Percentiles rank a stretch among this genome's conserved stretches.
These are phyloP conservation scores for Wickerhamomyces sp. DNA, from an alignment of 1,139 yeast genomes.

Conservation along the genomic window DNA sequence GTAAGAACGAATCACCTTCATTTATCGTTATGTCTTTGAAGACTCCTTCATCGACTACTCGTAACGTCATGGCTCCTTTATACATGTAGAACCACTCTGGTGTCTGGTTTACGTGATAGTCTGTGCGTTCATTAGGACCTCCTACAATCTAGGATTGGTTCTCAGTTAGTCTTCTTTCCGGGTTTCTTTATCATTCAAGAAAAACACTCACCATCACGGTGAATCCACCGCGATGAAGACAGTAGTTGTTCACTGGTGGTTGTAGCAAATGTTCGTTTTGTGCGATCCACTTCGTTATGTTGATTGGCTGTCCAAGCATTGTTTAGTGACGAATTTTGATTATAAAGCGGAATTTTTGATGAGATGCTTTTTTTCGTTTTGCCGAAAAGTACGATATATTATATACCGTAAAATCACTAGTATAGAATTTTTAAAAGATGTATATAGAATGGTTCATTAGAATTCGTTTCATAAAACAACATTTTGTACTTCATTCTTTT, in stretches of 20 bases:
- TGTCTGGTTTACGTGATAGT: constrained; percentile 88
- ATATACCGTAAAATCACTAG: no score
- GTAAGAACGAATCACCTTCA: constrained; percentile 83
- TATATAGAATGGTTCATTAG: no score
- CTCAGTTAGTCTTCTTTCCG: not conserved
- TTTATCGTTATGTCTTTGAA: constrained; percentile 70
- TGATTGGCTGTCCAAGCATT: constrained; percentile 68
- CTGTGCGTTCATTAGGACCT: constrained; percentile 92
- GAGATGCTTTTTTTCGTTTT: no score
- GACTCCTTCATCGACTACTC: constrained; percentile 77
- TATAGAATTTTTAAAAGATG: no score
- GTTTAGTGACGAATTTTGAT: no score
- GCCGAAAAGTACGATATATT: no score
- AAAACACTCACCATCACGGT: constrained; percentile 64
- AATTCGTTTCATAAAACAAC: no score
- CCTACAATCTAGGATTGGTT: constrained; percentile 51
- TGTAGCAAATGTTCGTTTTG: constrained; percentile 72
- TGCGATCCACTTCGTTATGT: constrained; percentile 72
- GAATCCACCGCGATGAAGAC: constrained; percentile 87
- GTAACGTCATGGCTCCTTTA: constrained; percentile 80
- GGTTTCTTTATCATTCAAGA: no score
- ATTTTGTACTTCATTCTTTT: not conserved
- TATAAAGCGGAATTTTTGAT: no score
- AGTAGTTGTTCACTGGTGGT: constrained; percentile 90
- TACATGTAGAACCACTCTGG: constrained; percentile 91